These are phyloP conservation scores for Monosporascus sp. DNA, from an alignment of 2,329 filamentous ascomycete genomes.

Conservation along the genomic window DNA sequence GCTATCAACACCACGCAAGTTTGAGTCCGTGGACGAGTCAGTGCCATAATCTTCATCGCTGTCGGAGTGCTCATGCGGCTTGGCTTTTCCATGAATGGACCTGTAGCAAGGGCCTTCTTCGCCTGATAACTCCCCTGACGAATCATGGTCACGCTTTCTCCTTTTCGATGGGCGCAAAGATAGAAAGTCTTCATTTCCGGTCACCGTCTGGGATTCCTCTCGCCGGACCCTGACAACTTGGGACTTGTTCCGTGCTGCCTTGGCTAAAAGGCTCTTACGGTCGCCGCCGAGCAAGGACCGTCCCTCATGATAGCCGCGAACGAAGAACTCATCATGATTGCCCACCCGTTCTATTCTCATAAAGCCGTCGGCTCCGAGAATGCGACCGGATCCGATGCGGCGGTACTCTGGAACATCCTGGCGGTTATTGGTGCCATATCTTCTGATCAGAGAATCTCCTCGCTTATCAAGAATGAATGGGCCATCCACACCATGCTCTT, in stretches of 20 bases:
- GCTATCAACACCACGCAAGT: conserved; percentile 30
- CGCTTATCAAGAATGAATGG: conserved; percentile 63
- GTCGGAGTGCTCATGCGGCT: conserved; percentile 39
- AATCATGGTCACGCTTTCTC: conserved; percentile 28
- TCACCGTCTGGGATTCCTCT: conserved; percentile 14
- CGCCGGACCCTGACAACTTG: conserved; percentile 35
- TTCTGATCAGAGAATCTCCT: conserved; percentile 70
- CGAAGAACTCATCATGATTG: conserved; percentile 49
- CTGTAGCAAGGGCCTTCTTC: conserved; percentile 53
- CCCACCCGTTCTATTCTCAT: conserved; percentile 63
- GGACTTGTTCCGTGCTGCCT: conserved; percentile 30
- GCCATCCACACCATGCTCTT: conserved; percentile 11
- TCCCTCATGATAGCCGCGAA: conserved; percentile 39
- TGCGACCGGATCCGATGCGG: conserved; percentile 60
- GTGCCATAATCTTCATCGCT: conserved; percentile 46
- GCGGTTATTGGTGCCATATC: conserved; percentile 68
- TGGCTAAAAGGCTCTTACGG: conserved; percentile 43
- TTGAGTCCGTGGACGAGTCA: conserved; percentile 32
- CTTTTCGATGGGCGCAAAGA: conserved; percentile 38
- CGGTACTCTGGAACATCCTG: conserved; percentile 67
- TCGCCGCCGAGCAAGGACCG: conserved; percentile 34
- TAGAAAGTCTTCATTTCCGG: conserved; percentile 41
- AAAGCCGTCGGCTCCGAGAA: conserved; percentile 60
- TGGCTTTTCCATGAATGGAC: conserved; percentile 60
- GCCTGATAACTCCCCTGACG: conserved; percentile 34